phyloP scores from a whole-genome alignment of 2,329 filamentous ascomycete genomes.

The Hymenoscyphus fraxineus region DNA sequence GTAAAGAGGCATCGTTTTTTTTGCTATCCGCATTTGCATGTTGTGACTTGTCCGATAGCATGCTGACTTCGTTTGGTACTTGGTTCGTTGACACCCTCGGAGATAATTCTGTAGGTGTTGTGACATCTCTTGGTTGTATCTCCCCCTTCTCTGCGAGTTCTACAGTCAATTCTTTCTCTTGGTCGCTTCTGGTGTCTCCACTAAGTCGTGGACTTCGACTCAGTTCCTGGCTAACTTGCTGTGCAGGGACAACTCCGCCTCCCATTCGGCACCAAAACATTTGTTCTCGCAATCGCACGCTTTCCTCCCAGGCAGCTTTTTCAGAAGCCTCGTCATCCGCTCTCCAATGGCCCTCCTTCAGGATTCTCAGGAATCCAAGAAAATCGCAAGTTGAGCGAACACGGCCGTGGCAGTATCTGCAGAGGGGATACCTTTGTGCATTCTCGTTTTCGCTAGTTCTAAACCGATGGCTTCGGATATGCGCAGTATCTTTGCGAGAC shows the following conservation, averaged over 20 bases:
- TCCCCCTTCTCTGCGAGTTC: conserved; percentile 32
- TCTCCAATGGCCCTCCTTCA: conserved; percentile 89
- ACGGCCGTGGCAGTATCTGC: conserved; percentile 78
- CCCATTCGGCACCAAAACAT: conserved; percentile 97
- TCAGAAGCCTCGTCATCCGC: conserved; percentile 80
- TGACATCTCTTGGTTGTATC: conserved; percentile 32
- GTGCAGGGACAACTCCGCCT: conserved; percentile 74
- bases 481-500: conserved; percentile 62
- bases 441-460: conserved; percentile 81
- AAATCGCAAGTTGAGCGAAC: conserved; percentile 90
- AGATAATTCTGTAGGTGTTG: conserved; percentile 21
- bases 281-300: conserved; percentile 79
- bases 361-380: conserved; percentile 82
- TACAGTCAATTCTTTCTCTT: conserved; percentile 30
- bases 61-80: conserved; percentile 15
- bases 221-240: conserved; percentile 24
- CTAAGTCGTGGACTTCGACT: conserved; percentile 29
- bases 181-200: conserved; percentile 30
- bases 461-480: conserved; percentile 82
- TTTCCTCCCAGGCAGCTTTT: conserved; percentile 90
- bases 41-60: conserved; percentile 9
- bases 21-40: conserved; percentile 17
- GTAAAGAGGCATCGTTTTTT: conserved; percentile 17
- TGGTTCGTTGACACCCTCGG: conserved; percentile 10
- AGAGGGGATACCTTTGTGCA: conserved; percentile 85